Evolutionary conservation across 139 green algal species (phyloP), one percentile per base, ranked within the genome.

Genomic region (Limnomonas spitsbergensis): DNA sequence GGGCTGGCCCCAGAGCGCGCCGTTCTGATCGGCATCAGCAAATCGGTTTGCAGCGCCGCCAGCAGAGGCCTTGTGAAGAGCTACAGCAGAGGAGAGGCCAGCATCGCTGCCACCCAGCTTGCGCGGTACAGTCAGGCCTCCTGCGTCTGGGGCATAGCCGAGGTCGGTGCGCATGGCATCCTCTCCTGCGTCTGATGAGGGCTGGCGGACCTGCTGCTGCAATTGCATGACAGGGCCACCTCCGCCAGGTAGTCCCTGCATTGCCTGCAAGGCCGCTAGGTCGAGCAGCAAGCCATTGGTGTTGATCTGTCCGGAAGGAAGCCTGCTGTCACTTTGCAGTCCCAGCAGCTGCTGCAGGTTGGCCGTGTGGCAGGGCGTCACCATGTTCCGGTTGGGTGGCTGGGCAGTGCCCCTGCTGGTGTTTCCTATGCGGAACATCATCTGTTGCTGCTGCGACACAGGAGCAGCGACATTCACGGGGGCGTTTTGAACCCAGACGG

Each of bases 401-500:
- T 61, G 47, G 47, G 20, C 47, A 61, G 20, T 29, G 20, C 14
- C 20, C 47, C 20, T 14, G 14, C 47, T 20, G 20, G 14, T 61
- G 47, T 14, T 20, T 14, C 20, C 20, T 20, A 61, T 61, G 47
- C 14, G 20, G 20, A 61, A 14, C 47, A 61, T 20, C 47, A 29
- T 14, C 20, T 61, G 47, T 61, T 61, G 47, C 47, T 61, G 47
- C 47, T 61, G 47, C 14, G 47, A 29, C 14, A 61, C 47, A 20
- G 14, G 20, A 20, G 20, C 47, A 61, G 47, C 14, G 47, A 14
- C 47, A 61, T 61, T 61, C n/a, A n/a, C n/a, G 47, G 47, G 14
- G 47, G 47, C 20, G 47, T 61, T 61, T 61, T 61, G 47, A 61
- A 61, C 47, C 47, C 47, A 61, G 47, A 61, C 47, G 47, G 47